phyloP scores from a whole-genome alignment of 371 early-diverging fungal species.

The Mucor racemosus region DNA sequence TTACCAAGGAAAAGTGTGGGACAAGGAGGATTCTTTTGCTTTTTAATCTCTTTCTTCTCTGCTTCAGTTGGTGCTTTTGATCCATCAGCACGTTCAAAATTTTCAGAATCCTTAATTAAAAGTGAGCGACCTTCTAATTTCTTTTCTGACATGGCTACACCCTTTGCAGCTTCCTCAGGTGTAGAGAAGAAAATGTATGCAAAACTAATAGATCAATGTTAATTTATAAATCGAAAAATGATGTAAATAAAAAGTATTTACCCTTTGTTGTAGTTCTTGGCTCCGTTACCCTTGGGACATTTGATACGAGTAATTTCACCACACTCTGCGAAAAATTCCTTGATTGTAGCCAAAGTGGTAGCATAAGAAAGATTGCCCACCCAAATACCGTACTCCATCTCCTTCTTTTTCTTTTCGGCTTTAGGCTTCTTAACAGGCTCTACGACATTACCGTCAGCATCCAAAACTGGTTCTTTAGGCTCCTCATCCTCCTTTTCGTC shows the following conservation, averaged over 20 bases:
- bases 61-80: conserved; percentile 32
- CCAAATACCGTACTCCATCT: conserved; percentile 69
- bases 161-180: conserved; percentile 57
- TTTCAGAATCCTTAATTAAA: conserved; percentile 70
- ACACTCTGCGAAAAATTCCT: conserved; percentile 61
- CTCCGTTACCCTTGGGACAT: conserved; percentile 57
- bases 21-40: conserved; percentile 66
- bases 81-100: conserved; percentile 61
- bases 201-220: conserved; percentile 46
- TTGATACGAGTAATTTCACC: conserved; percentile 73
- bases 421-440: conserved; percentile 40
- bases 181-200: conserved; percentile 74
- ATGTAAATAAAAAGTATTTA: conserved; percentile 21
- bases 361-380: conserved; percentile 75
- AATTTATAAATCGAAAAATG: neutral
- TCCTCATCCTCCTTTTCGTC: conserved; percentile 25
- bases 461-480: conserved; percentile 22
- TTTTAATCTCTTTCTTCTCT: conserved; percentile 44
- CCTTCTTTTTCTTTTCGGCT: conserved; percentile 44
- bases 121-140: conserved; percentile 65
- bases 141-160: conserved; percentile 64
- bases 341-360: conserved; percentile 59
- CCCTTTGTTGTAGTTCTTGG: conserved; percentile 58
- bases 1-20: conserved; percentile 86
- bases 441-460: conserved; percentile 22